Conservation (phyloP, 2,329 filamentous ascomycete species). For the Cytospora schulzeri region DNA sequence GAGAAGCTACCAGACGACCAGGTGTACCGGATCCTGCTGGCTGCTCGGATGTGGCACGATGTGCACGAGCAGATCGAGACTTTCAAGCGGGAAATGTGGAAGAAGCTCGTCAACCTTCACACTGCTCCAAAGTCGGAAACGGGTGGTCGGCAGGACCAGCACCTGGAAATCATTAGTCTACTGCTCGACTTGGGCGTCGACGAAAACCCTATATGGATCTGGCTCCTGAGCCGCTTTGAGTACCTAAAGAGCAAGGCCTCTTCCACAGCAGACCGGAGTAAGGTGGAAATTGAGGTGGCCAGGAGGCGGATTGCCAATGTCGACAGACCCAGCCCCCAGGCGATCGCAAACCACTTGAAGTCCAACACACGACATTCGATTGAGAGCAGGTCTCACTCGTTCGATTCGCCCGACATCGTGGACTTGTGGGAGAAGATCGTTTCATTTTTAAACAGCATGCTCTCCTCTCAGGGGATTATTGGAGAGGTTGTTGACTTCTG, state of each 20-base stretch:
- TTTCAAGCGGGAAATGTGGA: slow-evolving; percentile 91
- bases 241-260: slow-evolving; percentile 85
- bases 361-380: slow-evolving; percentile 69
- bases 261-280: slow-evolving; percentile 78
- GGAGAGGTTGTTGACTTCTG: slow-evolving; percentile 93
- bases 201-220: slow-evolving; percentile 95
- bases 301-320: slow-evolving; percentile 75
- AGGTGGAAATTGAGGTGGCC: slow-evolving; percentile 89
- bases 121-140: slow-evolving; percentile 53
- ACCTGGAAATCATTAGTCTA: slow-evolving; percentile 88
- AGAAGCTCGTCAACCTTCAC: slow-evolving; percentile 71
- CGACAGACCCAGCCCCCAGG: slow-evolving; percentile 70
- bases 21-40: slow-evolving; percentile 83
- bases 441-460: slow-evolving; percentile 69
- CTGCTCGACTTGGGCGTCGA: slow-evolving; percentile 92
- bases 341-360: slow-evolving; percentile 75
- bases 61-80: slow-evolving; percentile 82
- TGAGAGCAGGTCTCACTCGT: slow-evolving; percentile 60
- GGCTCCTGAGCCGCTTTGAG: slow-evolving; percentile 88
- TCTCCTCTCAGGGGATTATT: slow-evolving; percentile 79
- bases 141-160: slow-evolving; percentile 69
- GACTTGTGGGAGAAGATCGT: slow-evolving; percentile 93
- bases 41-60: slow-evolving; percentile 93
- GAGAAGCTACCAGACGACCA: slow-evolving; percentile 71
- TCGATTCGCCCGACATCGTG: slow-evolving; percentile 80